A percentile compares a stretch with the other conserved stretches of the same genome.
These are phyloP conservation scores for Alternaria triticimaculans DNA, from an alignment of 2,329 filamentous ascomycete genomes.

Conservation along the genomic window DNA sequence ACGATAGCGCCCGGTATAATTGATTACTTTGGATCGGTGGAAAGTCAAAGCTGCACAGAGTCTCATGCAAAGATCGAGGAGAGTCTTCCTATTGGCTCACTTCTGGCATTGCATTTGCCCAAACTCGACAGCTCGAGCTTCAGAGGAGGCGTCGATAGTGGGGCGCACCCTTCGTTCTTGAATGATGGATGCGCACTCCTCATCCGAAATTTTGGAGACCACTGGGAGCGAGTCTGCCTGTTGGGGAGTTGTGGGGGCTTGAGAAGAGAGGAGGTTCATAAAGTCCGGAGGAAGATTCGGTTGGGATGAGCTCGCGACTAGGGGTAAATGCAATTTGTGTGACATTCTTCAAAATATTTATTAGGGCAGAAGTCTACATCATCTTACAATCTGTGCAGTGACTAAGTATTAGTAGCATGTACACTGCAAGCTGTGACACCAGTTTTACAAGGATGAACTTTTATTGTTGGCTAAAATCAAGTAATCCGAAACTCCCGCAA, in stretches of 20 bases:
- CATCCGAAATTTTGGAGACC: not conserved
- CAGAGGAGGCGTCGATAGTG: not conserved
- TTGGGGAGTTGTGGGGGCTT: not conserved
- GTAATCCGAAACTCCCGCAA: not conserved
- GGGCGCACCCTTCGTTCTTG: not conserved
- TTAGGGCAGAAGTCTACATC: not conserved
- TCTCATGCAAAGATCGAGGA: not conserved
- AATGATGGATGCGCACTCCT: not conserved
- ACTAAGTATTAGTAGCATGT: not conserved
- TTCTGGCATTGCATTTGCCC: not conserved
- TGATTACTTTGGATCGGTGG: not conserved
- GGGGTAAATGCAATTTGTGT: not conserved
- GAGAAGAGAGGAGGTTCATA: not conserved
- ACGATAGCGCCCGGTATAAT: too few relatives aligned
- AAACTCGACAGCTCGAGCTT: not conserved
- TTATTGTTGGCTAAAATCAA: not conserved
- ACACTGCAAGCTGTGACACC: not conserved
- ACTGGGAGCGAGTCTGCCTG: not conserved
- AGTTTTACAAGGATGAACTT: not conserved
- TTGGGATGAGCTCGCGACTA: not conserved
- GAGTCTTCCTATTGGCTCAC: not conserved
- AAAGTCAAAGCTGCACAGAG: fast-evolving
- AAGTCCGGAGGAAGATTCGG: not conserved
- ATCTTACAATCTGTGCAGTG: fast-evolving
- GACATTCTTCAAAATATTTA: not conserved